These are phyloP conservation scores for Suillus plorans DNA, from an alignment of 768 basidiomycete genomes.

Conservation along the genomic window DNA sequence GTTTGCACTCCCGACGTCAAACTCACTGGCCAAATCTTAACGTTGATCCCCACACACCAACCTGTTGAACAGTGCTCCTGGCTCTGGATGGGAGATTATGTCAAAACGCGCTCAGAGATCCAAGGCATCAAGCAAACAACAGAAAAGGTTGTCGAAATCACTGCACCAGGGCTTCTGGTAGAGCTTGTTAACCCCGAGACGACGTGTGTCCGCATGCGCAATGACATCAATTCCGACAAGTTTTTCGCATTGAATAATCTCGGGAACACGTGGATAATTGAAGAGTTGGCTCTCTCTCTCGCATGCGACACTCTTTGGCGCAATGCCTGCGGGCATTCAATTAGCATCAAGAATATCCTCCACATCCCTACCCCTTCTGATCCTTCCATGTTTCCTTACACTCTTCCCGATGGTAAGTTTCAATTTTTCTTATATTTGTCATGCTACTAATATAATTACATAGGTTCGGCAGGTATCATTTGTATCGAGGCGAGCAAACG, in stretches of 20 bases:
- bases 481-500: too few relatives aligned
- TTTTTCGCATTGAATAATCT: background rate
- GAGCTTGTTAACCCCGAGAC: background rate
- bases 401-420: background rate
- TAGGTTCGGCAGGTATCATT: background rate
- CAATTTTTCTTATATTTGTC: too few relatives aligned
- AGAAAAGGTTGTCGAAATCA: background rate
- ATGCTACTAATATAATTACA: background rate
- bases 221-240: background rate
- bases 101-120: background rate
- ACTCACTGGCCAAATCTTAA: background rate
- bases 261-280: background rate
- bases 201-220: background rate
- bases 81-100: background rate
- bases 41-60: background rate
- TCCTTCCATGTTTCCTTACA: background rate
- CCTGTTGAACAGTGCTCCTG: background rate
- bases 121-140: background rate
- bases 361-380: background rate
- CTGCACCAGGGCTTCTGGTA: background rate
- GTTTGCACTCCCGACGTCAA: background rate
- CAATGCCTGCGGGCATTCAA: background rate
- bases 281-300: background rate
- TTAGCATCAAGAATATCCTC: background rate
- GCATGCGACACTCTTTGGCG: background rate